Percentiles rank a stretch among this genome's conserved stretches.
Conservation (phyloP, 1,284 basidiomycete species). For the Rhodotorula sp. region DNA sequence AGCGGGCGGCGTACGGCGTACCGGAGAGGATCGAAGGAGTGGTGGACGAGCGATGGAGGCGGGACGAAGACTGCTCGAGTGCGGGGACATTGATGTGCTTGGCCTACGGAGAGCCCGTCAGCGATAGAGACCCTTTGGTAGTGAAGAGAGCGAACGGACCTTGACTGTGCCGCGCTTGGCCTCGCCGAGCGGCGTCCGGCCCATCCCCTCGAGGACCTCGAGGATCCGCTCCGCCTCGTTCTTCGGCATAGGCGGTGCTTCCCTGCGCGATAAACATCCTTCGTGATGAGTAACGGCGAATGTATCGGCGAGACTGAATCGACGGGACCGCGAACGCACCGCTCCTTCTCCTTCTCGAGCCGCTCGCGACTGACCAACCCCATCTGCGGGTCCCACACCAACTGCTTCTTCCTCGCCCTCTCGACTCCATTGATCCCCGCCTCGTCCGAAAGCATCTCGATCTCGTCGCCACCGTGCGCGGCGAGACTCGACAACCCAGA, state of each 20-base stretch:
- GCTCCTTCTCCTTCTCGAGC: conserved; percentile 30
- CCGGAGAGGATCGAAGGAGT: neutral
- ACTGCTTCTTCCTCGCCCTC: conserved; percentile 38
- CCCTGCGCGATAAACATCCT: neutral
- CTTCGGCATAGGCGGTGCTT: conserved; percentile 45
- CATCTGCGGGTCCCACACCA: conserved; percentile 40
- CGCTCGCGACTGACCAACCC: conserved; percentile 38
- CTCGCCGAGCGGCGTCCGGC: conserved; percentile 45
- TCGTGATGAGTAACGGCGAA: neutral
- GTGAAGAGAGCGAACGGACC: neutral
- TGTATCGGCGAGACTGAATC: neutral
- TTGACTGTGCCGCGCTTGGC: conserved; percentile 29
- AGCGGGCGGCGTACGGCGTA: conserved; percentile 10
- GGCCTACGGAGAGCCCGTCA: neutral
- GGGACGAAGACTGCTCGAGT: neutral
- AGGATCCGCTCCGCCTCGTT: conserved; percentile 51
- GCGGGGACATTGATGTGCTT: conserved; percentile 29
- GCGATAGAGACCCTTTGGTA: no score
- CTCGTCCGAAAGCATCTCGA: neutral
- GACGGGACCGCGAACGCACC: neutral
- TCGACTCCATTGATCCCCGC: conserved; percentile 8
- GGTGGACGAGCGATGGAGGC: conserved; percentile 7
- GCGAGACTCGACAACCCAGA: neutral
- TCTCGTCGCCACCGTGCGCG: neutral
- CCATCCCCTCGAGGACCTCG: conserved; percentile 48